Evolutionary conservation across 202 grass and related monocot genomes (phyloP), one percentile per base, ranked within the genome.

Genomic region (Setaria italica): DNA sequence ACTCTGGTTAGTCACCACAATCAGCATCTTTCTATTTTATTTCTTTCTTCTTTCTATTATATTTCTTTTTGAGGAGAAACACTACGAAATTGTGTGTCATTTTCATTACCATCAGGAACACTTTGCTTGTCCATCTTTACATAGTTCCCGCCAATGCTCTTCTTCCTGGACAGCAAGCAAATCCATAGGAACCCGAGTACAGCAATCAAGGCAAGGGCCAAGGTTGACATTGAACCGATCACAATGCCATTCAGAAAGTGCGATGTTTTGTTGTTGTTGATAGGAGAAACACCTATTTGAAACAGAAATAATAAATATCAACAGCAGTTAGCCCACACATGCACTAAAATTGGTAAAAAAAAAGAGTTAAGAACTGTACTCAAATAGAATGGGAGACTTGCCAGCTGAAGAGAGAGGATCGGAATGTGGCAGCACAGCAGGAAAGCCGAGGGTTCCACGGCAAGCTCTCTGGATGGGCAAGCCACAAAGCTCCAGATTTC

Each of bases 201-300:
- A 0, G 80, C 82, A 6, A 99, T 92, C 74, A 99, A 79, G 50
- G 93, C 87, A 67, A 99, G 54, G 33, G 93, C 97, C 88, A 96
- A 91, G 67, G 97, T 94, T 56, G 93, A 96, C 91, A 99, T 95
- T 5, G 97, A 94, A 25, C 97, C 97, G 2, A 99, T 96, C 65
- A 96, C 91, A 29, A 99, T 81, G 11, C 97, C 97, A 54, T 96
- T 96, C n/a, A 99, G 77, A 80, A 99, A 99, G 80, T 91, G 97
- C 0, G 92, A 94, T 0, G 93, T 92, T 58, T 87, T 99, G 33
- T 90, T 94, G 39, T 53, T 86, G 37, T 62, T 84, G 75, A 94
- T 91, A 0, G 93, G 85, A 34, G 93, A 82, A 49, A 96, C 90
- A 14, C 90, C 97, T 99, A 19, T 60, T 62, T 72, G 45, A 12